Percentiles rank a stretch among this genome's conserved stretches.
phyloP scores from a whole-genome alignment of 2,329 filamentous ascomycete species.

The Diaporthe batatas region DNA sequence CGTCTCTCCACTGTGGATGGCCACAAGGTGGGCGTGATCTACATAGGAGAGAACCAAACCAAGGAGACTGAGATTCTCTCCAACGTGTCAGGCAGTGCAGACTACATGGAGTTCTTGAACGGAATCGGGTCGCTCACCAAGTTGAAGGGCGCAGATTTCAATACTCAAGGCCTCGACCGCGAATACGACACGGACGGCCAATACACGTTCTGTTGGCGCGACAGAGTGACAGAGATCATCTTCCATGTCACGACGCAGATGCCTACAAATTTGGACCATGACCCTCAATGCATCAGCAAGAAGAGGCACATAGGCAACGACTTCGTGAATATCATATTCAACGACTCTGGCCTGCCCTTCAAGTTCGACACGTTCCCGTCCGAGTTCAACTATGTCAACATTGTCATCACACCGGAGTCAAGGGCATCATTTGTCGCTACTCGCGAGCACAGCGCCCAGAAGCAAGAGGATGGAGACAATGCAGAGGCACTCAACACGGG shows the following conservation, averaged over 20 bases:
- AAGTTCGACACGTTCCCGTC: slow-evolving; percentile 92
- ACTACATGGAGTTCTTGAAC: slow-evolving; percentile 88
- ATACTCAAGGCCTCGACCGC: slow-evolving; percentile 90
- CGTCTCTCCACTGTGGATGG: slow-evolving; percentile 91
- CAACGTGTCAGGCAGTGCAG: slow-evolving; percentile 87
- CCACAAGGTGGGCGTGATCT: slow-evolving; percentile 95
- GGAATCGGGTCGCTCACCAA: slow-evolving; percentile 85
- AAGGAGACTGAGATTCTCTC: slow-evolving; percentile 86
- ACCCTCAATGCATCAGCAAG: slow-evolving; percentile 83
- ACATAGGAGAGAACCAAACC: slow-evolving; percentile 89
- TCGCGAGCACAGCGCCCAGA: slow-evolving; percentile 58
- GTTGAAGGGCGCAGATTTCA: slow-evolving; percentile 87
- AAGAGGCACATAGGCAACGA: slow-evolving; percentile 98
- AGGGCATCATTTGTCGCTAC: slow-evolving; percentile 80
- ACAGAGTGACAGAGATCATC: slow-evolving; percentile 93
- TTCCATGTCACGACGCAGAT: slow-evolving; percentile 98
- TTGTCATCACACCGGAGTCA: slow-evolving; percentile 92
- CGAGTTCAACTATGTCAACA: slow-evolving; percentile 97
- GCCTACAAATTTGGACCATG: slow-evolving; percentile 85
- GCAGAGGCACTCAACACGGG: background rate
- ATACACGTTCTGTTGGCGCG: slow-evolving; percentile 93
- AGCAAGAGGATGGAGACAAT: slow-evolving; percentile 3
- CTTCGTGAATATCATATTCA: slow-evolving; percentile 98
- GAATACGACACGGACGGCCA: slow-evolving; percentile 84
- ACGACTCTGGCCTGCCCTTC: slow-evolving; percentile 92